These are phyloP conservation scores for Phoma sp. DNA, from an alignment of 2,329 filamentous ascomycete species.

Conservation along the genomic window DNA sequence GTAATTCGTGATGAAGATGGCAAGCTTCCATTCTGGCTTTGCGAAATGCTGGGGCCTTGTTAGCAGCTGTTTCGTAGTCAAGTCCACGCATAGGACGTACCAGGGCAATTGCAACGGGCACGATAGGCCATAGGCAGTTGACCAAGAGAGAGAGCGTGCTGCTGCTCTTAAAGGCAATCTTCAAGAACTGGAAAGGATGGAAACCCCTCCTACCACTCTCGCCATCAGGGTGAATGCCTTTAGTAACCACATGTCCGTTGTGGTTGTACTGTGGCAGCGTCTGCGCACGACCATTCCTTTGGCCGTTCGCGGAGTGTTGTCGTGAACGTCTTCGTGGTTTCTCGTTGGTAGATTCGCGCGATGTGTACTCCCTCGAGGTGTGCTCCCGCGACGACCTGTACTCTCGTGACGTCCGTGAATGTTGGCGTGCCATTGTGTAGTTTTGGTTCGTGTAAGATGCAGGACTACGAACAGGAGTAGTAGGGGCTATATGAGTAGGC, in stretches of 20 bases:
- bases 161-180: conserved; percentile 69
- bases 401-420: conserved; percentile 18
- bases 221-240: conserved; percentile 59
- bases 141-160: conserved; percentile 69
- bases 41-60: conserved; percentile 55
- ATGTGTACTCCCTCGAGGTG: conserved; percentile 17
- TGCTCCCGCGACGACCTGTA: conserved; percentile 27
- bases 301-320: conserved; percentile 18
- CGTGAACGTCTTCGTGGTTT: conserved; percentile 29
- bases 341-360: conserved; percentile 33
- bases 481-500: not conserved
- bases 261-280: conserved; percentile 51
- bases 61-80: not conserved
- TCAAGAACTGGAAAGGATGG: conserved; percentile 69
- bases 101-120: conserved; percentile 74
- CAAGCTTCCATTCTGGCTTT: conserved; percentile 64
- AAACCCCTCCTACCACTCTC: conserved; percentile 74
- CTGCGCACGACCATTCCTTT: conserved; percentile 19
- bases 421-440: conserved; percentile 26
- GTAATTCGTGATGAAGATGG: conserved; percentile 75
- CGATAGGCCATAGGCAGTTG: conserved; percentile 78
- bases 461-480: not conserved
- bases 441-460: not conserved
- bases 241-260: conserved; percentile 54
- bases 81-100: conserved; percentile 37